These are phyloP conservation scores for Scheffersomyces quercinus DNA, from an alignment of 1,139 yeast genomes.

Conservation along the genomic window DNA sequence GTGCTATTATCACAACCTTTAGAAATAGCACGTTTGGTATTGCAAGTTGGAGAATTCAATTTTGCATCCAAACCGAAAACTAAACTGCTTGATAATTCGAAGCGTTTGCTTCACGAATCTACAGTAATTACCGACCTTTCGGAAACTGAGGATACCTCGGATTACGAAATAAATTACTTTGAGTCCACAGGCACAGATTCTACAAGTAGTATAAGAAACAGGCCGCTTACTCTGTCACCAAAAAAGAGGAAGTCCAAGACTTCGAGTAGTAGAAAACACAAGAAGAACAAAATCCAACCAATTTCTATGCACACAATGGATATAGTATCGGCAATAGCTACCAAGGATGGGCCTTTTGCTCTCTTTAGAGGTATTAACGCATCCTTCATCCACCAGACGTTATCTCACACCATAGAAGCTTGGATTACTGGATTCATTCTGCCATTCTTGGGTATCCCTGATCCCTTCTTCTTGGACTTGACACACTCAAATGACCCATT, in stretches of 20 bases:
- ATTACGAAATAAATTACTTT: constrained; percentile 55
- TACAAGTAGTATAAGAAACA: not conserved
- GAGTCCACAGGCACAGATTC: constrained; percentile 28
- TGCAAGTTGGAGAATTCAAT: constrained; percentile 74
- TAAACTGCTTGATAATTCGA: not conserved
- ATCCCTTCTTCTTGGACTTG: constrained; percentile 82
- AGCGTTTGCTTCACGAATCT: not conserved
- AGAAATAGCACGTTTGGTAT: constrained; percentile 74
- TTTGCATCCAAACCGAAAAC: constrained; percentile 8
- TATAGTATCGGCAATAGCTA: constrained; percentile 64
- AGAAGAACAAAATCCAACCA: constrained; percentile 49
- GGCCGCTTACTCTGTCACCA: constrained; percentile 1
- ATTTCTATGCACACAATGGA: constrained; percentile 69
- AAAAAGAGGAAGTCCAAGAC: constrained; percentile 4
- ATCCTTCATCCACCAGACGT: constrained; percentile 73
- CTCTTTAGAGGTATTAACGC: constrained; percentile 87
- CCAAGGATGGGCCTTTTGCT: constrained; percentile 82
- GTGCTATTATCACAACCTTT: constrained; percentile 82
- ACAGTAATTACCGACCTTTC: constrained; percentile 5
- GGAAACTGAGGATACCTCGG: constrained; percentile 31
- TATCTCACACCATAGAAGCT: constrained; percentile 78
- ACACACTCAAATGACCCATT: constrained; percentile 80
- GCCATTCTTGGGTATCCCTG: constrained; percentile 83
- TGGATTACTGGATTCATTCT: constrained; percentile 90
- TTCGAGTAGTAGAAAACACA: constrained; percentile 1